Conservation (phyloP, 768 basidiomycete genomes). For the Hygrocybe coccinea region DNA sequence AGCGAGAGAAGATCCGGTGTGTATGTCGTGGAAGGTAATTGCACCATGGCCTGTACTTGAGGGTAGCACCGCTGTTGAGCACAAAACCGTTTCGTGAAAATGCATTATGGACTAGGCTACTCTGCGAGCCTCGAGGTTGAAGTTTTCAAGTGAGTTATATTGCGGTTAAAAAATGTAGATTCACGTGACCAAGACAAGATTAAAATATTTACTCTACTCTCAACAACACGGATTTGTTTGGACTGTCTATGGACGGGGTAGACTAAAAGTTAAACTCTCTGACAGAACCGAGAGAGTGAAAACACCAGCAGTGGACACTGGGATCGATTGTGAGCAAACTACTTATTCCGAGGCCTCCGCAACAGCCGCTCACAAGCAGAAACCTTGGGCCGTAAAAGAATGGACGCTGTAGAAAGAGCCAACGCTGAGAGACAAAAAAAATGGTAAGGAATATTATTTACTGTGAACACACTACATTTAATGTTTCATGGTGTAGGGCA, state of each 20-base stretch:
- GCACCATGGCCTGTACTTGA: slow-evolving; percentile 54
- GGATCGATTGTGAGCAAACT: neutral
- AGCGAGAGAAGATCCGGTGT: slow-evolving; percentile 67
- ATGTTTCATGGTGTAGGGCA: slow-evolving; percentile 41
- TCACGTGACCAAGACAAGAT: no score
- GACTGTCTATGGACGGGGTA: no score
- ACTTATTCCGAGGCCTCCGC: neutral
- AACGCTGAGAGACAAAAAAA: slow-evolving; percentile 66
- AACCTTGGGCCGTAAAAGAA: slow-evolving; percentile 20
- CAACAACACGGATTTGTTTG: no score
- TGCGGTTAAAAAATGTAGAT: no score
- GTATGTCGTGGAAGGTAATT: slow-evolving; percentile 76
- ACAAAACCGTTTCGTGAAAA: slow-evolving; percentile 66
- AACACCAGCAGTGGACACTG: no score
- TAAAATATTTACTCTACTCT: no score
- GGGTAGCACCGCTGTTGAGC: slow-evolving; percentile 50
- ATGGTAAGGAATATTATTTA: slow-evolving; percentile 43
- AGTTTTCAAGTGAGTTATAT: no score
- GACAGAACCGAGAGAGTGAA: no score
- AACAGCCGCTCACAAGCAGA: neutral
- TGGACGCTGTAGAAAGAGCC: slow-evolving; percentile 81
- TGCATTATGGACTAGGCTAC: slow-evolving; percentile 41
- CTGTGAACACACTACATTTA: slow-evolving; percentile 1
- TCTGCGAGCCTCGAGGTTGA: neutral
- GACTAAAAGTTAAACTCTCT: no score